Evolutionary conservation across 371 early-diverging fungal genomes (phyloP).

Genomic region (Mortierella sp.): DNA sequence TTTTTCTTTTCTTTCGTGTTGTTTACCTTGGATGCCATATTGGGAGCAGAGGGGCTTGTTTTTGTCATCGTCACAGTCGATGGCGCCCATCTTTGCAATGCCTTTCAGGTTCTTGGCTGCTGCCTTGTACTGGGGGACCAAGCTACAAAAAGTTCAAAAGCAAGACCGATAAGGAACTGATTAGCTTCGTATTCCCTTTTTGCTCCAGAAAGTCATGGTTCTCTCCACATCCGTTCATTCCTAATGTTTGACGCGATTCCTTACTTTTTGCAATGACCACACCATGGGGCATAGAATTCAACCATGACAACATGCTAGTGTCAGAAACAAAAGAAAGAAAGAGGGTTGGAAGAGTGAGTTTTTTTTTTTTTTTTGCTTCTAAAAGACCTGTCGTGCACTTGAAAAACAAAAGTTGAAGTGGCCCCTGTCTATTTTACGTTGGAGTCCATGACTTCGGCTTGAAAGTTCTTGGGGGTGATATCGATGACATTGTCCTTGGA

Average conservation of each 20-base stretch:
- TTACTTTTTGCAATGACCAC: slow-evolving; percentile 92
- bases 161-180: background rate
- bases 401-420: background rate
- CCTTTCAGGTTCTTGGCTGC: slow-evolving; percentile 87
- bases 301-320: slow-evolving; percentile 81
- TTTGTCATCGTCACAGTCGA: slow-evolving; percentile 90
- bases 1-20: background rate
- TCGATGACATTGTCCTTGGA: slow-evolving; percentile 69
- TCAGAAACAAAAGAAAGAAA: background rate
- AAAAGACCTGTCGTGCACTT: too few species aligned
- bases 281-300: slow-evolving; percentile 96
- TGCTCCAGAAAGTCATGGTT: background rate
- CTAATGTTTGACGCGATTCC: background rate
- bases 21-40: slow-evolving; percentile 79
- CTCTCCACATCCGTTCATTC: background rate
- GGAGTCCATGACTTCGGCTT: slow-evolving; percentile 73
- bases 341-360: background rate
- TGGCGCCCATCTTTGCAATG: slow-evolving; percentile 85
- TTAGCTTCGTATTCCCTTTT: too few species aligned
- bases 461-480: slow-evolving; percentile 76
- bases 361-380: background rate
- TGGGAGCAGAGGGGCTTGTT: slow-evolving; percentile 82
- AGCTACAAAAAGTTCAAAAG: slow-evolving; percentile 47
- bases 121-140: slow-evolving; percentile 89
- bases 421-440: slow-evolving; percentile 61